phyloP scores from a whole-genome alignment of 2,329 filamentous ascomycete species.

The Endothia cerciana region DNA sequence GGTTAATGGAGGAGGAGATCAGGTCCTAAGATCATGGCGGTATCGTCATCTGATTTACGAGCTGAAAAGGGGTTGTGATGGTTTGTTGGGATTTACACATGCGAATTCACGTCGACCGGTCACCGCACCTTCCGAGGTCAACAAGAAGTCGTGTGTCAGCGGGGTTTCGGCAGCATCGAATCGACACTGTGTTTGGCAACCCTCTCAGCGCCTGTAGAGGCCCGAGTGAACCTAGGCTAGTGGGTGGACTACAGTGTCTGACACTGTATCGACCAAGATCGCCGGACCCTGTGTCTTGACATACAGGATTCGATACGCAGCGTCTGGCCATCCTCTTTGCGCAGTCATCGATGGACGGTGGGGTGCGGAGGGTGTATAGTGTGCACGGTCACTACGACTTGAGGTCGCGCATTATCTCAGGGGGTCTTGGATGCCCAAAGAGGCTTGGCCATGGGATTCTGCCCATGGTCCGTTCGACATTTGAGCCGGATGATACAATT shows the following conservation, averaged over 20 bases:
- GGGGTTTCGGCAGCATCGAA: background rate
- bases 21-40: background rate
- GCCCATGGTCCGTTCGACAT: background rate
- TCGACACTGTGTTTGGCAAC: slow-evolving; percentile 19
- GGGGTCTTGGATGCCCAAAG: background rate
- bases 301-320: background rate
- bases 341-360: background rate
- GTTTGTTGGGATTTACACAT: slow-evolving; percentile 29
- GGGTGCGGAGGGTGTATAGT: background rate
- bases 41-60: background rate
- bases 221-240: too few species aligned
- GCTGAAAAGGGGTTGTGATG: background rate
- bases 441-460: background rate
- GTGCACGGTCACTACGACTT: background rate
- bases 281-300: slow-evolving; percentile 1
- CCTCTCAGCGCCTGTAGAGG: background rate
- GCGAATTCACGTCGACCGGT: slow-evolving; percentile 10
- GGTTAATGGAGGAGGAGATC: background rate
- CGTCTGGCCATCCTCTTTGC: background rate
- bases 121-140: slow-evolving; percentile 27
- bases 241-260: background rate
- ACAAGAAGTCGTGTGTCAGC: slow-evolving; percentile 14
- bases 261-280: slow-evolving; percentile 8
- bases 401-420: background rate
- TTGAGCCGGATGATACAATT: background rate